Evolutionary conservation across 805 yeast species (phyloP).

Genomic region (Schwanniomyces yamadae): DNA sequence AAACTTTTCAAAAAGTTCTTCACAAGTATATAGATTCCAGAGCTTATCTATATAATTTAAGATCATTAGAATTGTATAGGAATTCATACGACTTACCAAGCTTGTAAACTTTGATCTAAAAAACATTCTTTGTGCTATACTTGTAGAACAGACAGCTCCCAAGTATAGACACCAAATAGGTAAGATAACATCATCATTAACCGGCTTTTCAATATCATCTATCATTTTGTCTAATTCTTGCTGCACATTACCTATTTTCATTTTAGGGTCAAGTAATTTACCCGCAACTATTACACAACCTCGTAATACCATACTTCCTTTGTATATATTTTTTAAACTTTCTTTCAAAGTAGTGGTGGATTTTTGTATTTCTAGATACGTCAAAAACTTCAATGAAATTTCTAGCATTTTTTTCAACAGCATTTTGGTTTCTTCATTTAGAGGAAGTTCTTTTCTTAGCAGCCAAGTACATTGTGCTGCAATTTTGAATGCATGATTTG

Average conservation of each 20-base stretch:
- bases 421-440: neutral
- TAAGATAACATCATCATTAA: conserved; percentile 3
- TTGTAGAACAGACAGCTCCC: conserved; percentile 1
- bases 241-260: neutral
- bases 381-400: neutral
- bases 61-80: neutral
- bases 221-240: conserved; percentile 1
- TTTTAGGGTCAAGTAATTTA: neutral
- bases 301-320: conserved; percentile 4
- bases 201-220: neutral
- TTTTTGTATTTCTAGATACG: neutral
- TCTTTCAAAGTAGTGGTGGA: neutral
- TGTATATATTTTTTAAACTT: conserved; percentile 1
- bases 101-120: conserved; percentile 1
- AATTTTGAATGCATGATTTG: conserved; percentile 2
- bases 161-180: conserved; percentile 3
- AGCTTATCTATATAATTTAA: conserved; percentile 2
- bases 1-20: neutral
- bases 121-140: neutral
- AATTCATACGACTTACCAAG: conserved; percentile 1
- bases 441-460: conserved; percentile 1
- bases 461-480: conserved; percentile 3
- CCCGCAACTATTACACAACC: neutral
- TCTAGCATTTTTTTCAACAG: neutral
- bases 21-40: neutral